A percentile compares a stretch with the other conserved stretches of the same genome.
Evolutionary conservation across 352 stramenopile genomes (phyloP).

Genomic region (Globisporangium okanoganense): DNA sequence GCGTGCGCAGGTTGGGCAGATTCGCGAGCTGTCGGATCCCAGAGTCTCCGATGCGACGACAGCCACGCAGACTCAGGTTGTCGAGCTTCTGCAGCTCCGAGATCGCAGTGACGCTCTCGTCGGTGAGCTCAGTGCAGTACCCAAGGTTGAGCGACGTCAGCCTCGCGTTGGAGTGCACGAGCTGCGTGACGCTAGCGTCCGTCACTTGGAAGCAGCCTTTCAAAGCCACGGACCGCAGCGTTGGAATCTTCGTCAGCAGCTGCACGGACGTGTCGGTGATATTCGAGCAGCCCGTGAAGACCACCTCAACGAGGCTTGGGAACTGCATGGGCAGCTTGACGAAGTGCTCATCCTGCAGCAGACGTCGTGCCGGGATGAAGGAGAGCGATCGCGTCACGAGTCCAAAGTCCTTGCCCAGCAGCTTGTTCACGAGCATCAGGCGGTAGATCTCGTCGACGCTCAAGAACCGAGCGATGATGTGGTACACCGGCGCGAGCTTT

Average conservation of each 20-base stretch:
- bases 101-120: slow-evolving; percentile 49
- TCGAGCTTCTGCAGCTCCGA: slow-evolving; percentile 34
- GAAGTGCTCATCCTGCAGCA: slow-evolving; percentile 46
- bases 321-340: slow-evolving; percentile 37
- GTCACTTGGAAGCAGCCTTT: slow-evolving; percentile 75
- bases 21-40: slow-evolving; percentile 41
- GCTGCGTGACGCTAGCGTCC: slow-evolving; percentile 22
- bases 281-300: slow-evolving; percentile 59
- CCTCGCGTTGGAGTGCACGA: slow-evolving; percentile 17
- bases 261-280: slow-evolving; percentile 49
- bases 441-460: slow-evolving; percentile 51
- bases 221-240: slow-evolving; percentile 38
- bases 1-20: slow-evolving; percentile 37
- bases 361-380: slow-evolving; percentile 50
- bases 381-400: slow-evolving; percentile 33
- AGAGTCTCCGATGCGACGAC: slow-evolving; percentile 47
- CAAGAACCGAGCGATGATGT: slow-evolving; percentile 41
- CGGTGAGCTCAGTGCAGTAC: slow-evolving; percentile 74
- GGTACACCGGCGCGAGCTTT: slow-evolving; percentile 35
- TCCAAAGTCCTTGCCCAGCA: slow-evolving; percentile 40
- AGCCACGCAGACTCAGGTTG: slow-evolving; percentile 60
- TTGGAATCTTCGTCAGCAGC: slow-evolving; percentile 30
- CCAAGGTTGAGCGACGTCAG: slow-evolving; percentile 68
- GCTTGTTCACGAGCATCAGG: slow-evolving; percentile 40
- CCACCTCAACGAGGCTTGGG: slow-evolving; percentile 43